Conservation (phyloP, 2,329 filamentous ascomycete genomes). For the Penicillium sp. region DNA sequence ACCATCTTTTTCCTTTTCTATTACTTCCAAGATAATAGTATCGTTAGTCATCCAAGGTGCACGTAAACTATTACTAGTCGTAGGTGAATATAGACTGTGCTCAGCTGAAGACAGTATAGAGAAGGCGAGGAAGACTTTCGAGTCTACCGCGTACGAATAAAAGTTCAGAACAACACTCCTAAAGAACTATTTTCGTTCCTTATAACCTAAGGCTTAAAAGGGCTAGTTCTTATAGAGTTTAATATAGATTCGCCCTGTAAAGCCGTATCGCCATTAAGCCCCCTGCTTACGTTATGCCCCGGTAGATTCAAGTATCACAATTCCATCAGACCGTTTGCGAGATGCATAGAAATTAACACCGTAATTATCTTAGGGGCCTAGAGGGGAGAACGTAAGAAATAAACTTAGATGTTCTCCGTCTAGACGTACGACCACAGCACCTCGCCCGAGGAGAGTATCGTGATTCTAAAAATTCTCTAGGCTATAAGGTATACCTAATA, state of each 20-base stretch:
- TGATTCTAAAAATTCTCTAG: constrained; percentile 3
- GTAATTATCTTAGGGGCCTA: background rate
- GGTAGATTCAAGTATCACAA: background rate
- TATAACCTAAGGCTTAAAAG: background rate
- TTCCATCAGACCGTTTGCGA: background rate
- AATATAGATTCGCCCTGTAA: background rate
- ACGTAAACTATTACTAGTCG: background rate
- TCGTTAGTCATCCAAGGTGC: background rate
- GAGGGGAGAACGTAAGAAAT: constrained; percentile 10
- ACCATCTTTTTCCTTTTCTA: background rate
- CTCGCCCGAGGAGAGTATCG: constrained; percentile 2
- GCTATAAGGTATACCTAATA: background rate
- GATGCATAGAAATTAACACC: background rate
- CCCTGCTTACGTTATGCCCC: background rate
- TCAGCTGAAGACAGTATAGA: background rate
- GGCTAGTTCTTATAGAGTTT: background rate
- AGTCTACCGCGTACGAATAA: background rate
- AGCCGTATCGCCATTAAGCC: background rate
- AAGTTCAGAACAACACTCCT: constrained; percentile 1
- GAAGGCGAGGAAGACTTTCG: constrained; percentile 1
- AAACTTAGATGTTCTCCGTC: constrained; percentile 4
- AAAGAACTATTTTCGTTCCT: constrained; percentile 1
- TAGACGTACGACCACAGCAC: constrained; percentile 1
- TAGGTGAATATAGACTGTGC: background rate
- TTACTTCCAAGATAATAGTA: background rate